These are phyloP conservation scores for Otatea glauca DNA, from an alignment of 176 grass and related monocot species.

Conservation along the genomic window DNA sequence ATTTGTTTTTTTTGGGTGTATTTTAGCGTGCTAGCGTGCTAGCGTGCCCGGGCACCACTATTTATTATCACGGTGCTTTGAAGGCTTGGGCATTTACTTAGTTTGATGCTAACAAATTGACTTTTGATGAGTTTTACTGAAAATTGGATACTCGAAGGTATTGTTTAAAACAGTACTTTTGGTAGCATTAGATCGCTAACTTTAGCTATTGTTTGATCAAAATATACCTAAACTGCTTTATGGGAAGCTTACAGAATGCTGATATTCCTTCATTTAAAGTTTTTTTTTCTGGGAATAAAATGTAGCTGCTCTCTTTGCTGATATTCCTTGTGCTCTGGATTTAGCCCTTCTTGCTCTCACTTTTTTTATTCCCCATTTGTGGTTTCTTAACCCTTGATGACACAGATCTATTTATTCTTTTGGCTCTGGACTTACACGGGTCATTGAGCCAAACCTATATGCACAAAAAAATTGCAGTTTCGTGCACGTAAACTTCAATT, in stretches of 20 bases:
- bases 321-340: background rate
- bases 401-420: background rate
- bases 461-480: no score
- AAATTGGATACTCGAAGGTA: background rate
- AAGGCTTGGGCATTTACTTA: background rate
- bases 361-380: background rate
- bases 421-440: background rate
- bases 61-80: no score
- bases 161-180: background rate
- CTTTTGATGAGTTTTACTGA: background rate
- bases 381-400: background rate
- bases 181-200: background rate
- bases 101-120: background rate
- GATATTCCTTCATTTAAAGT: background rate
- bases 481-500: no score
- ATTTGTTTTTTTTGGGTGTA: background rate
- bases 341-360: background rate
- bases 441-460: no score
- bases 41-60: background rate
- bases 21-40: conserved; percentile 16
- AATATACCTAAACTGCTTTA: background rate
- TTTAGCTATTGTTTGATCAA: background rate
- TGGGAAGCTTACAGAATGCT: background rate
- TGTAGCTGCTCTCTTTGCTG: background rate
- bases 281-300: background rate